Base-by-base conservation (phyloP, 2,329 filamentous ascomycete species). In the Dendryphion nanum region DNA sequence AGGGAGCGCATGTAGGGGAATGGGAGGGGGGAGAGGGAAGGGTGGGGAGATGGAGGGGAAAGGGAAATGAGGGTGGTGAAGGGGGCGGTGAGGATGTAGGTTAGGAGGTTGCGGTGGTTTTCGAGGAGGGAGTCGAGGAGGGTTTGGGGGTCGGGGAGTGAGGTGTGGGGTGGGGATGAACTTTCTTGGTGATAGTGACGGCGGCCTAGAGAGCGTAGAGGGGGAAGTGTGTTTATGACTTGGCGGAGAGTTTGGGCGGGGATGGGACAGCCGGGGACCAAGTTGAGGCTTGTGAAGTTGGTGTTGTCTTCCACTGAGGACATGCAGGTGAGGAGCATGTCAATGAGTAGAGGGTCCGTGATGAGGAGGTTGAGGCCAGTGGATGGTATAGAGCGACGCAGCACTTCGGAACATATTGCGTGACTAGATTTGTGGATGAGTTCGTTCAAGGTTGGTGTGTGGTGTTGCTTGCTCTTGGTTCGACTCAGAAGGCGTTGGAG, bases 201-300 rank as follows among this genome's bases (percentile, higher is more conserved):
- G n/a, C n/a, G n/a, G n/a, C n/a, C n/a, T n/a, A n/a, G n/a, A n/a
- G n/a, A n/a, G n/a, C n/a, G n/a, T n/a, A n/a, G n/a, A 7, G 18
- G 10, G 5, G 38, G 38, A 4, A 41, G 33, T 6, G 4, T 6
- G 16, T 36, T 13, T n/a, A 35, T n/a, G 16, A 35, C 21, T 7
- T 19, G 15, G 16, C 19, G 28, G 30, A 42, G 15, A 4, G 24
- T 37, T 4, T 12, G 10, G 2, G 30, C 5, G 4, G 24, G 13
- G 3, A 42, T 6, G 4, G 40, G 40, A 35, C 40, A 42, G 13
- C 32, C 36, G 4, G 35, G 35, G 10, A 42, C 24, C 3, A 42
- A 26, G 5, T 35, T 26, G 7, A 42, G n/a, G 4, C 24, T 26
- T 5, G 24, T 3, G 18, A 33, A 21, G 5, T 18, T 15, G 13